Evolutionary conservation across 2,329 filamentous ascomycete genomes (phyloP), one percentile per base, ranked within the genome.

Genomic region (Penicillium sp.): DNA sequence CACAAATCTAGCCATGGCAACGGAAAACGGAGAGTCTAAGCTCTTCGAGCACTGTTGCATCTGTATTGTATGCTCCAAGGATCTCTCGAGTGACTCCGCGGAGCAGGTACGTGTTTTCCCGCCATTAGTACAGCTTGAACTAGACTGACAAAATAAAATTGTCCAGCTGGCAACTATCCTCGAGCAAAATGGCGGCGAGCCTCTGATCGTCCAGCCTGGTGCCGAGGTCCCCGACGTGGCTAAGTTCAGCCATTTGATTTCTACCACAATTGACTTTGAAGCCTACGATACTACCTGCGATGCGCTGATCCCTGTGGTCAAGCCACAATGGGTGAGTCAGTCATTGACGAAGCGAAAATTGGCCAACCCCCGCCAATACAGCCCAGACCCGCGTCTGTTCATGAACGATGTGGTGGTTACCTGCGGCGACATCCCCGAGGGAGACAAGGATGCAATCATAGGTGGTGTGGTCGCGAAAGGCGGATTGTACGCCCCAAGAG

Each of bases 401-500:
- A 90, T 99, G 75, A 90, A 89, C 50, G 87, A 91, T 65, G 88
- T 97, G 41, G 84, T 89, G 29, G 82, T 97, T 19, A 89, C 87
- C 33, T 95, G 90, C 69, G 91, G 88, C 46, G 90, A 94, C 67
- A 85, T 99, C 46, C 94, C 94, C 0, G 80, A 85, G 36, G 89
- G 86, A 36, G 94, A 99, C 74, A 90, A 92, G 71, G 93, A 97
- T 76, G 90, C 92, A 11, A 97, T 99, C 55, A 86, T 90, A 39
- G 94, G 92, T 11, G 93, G 91, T 1, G 90, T 93, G 2, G 78
- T 96, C 68, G 93, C 94, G 0, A 86, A 97, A 76, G 94, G 94
- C 23, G 94, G 94, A 16, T 84, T 90, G 66, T 90, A 92, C 69
- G 87, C 86, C 23, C 84, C 86, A 49, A 83, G 85, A 51, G 77